A percentile compares a stretch with the other conserved stretches of the same genome.
Evolutionary conservation across 306 rosid genomes (phyloP).

Genomic region (Urtica urens): DNA sequence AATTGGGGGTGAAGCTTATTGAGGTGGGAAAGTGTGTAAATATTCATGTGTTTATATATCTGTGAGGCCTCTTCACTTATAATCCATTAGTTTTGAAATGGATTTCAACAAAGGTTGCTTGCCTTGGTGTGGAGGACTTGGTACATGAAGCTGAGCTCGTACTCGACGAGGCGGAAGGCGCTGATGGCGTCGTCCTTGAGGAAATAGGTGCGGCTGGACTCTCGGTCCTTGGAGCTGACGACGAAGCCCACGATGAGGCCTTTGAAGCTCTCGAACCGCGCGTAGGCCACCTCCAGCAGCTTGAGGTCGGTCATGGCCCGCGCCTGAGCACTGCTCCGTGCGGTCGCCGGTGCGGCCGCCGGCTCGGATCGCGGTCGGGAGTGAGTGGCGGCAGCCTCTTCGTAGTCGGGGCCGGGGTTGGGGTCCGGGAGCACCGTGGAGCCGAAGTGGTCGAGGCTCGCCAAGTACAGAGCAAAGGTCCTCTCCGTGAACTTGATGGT

Average conservation of each 20-base stretch:
- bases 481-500: slow-evolving; percentile 19
- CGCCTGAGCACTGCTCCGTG: too few species aligned
- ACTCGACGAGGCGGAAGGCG: slow-evolving; percentile 15
- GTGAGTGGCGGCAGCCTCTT: slow-evolving; percentile 5
- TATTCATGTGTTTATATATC: too few species aligned
- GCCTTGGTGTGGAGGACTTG: slow-evolving; percentile 26
- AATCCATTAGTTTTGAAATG: too few species aligned
- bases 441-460: slow-evolving; percentile 20
- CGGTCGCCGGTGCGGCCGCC: too few species aligned
- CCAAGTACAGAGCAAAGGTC: slow-evolving; percentile 17
- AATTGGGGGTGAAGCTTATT: too few species aligned
- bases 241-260: slow-evolving; percentile 22
- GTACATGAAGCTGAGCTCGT: slow-evolving; percentile 19
- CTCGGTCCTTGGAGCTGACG: slow-evolving; percentile 10
- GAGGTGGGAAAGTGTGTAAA: too few species aligned
- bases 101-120: too few species aligned
- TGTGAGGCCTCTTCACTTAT: too few species aligned
- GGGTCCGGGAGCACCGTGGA: slow-evolving; percentile 10
- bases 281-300: slow-evolving; percentile 9
- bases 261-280: slow-evolving; percentile 11
- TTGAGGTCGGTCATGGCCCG: too few species aligned
- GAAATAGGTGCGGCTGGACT: slow-evolving; percentile 4
- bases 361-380: neutral
- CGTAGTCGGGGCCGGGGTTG: slow-evolving; percentile 17
- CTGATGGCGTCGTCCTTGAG: neutral